These are phyloP conservation scores for Chamaecrista fasciculata DNA, from an alignment of 306 rosid genomes.

Conservation along the genomic window DNA sequence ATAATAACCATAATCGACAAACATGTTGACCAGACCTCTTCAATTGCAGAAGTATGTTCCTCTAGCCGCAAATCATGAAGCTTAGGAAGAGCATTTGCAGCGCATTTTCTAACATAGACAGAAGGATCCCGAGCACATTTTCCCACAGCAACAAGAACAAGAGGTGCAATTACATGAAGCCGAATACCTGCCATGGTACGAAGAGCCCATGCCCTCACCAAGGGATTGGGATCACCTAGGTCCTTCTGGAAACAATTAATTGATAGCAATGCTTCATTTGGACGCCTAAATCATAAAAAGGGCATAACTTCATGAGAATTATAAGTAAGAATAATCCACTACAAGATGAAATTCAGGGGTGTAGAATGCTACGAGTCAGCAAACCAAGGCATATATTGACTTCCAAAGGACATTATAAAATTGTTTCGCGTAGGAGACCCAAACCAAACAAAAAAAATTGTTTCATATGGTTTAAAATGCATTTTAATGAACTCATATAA, in stretches of 20 bases:
- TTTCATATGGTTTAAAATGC: neutral
- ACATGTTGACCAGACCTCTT: constrained; percentile 64
- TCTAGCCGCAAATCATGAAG: constrained; percentile 87
- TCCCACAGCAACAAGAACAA: constrained; percentile 84
- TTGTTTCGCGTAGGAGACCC: neutral
- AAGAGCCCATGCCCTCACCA: constrained; percentile 96
- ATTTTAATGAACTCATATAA: neutral
- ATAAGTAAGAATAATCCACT: neutral
- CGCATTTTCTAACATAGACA: constrained; percentile 87
- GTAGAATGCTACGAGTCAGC: neutral
- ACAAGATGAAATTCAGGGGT: neutral
- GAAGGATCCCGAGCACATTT: constrained; percentile 95
- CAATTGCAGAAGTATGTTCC: constrained; percentile 64
- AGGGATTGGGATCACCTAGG: constrained; percentile 75
- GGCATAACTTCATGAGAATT: constrained; percentile 23
- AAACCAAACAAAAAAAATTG: neutral
- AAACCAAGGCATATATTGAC: constrained; percentile 8
- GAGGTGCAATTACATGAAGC: constrained; percentile 82
- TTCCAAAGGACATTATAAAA: constrained; percentile 11
- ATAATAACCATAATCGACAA: neutral
- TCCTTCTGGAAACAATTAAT: constrained; percentile 95
- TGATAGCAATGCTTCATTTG: constrained; percentile 89
- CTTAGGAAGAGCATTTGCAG: constrained; percentile 96
- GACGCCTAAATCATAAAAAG: constrained; percentile 62
- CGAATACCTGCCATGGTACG: constrained; percentile 97